Conservation (phyloP, 768 basidiomycete genomes). For the Cyathus striatus region DNA sequence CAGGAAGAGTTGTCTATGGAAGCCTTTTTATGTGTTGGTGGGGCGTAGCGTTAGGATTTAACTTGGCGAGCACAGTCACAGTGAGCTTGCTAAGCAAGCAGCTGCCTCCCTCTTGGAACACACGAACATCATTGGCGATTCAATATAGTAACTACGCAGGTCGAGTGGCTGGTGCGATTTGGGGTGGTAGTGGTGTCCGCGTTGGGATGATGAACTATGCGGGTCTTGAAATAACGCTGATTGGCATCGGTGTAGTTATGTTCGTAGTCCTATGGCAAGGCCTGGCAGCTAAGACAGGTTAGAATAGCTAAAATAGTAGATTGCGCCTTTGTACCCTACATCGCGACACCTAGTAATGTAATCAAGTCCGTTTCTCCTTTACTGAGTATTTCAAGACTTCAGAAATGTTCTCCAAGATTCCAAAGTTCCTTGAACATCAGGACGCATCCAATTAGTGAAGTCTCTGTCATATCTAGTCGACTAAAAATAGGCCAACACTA, state of each 20-base stretch:
- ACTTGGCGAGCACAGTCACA: conserved; percentile 56
- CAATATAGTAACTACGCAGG: conserved; percentile 60
- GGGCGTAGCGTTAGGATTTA: conserved; percentile 58
- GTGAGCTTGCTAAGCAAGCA: conserved; percentile 58
- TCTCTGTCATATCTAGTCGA: no score
- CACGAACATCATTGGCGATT: conserved; percentile 41
- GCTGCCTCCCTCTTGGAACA: conserved; percentile 52
- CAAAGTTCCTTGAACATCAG: no score
- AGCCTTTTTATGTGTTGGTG: conserved; percentile 40
- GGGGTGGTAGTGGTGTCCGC: conserved; percentile 51
- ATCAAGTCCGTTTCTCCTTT: no score
- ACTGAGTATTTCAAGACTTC: no score
- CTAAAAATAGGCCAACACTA: no score
- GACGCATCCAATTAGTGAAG: no score
- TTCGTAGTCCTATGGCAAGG: conserved; percentile 47
- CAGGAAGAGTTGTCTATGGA: conserved; percentile 32
- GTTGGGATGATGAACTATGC: conserved; percentile 52
- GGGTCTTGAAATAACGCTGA: conserved; percentile 50
- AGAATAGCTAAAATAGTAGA: no score
- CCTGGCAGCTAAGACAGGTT: conserved; percentile 53
- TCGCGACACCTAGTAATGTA: no score
- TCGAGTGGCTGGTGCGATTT: conserved; percentile 51
- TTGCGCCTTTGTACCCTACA: no score
- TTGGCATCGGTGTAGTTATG: conserved; percentile 45
- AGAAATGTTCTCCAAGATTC: no score